Base-by-base conservation (phyloP, 352 stramenopile species). In the Elongisporangium prolatum region DNA sequence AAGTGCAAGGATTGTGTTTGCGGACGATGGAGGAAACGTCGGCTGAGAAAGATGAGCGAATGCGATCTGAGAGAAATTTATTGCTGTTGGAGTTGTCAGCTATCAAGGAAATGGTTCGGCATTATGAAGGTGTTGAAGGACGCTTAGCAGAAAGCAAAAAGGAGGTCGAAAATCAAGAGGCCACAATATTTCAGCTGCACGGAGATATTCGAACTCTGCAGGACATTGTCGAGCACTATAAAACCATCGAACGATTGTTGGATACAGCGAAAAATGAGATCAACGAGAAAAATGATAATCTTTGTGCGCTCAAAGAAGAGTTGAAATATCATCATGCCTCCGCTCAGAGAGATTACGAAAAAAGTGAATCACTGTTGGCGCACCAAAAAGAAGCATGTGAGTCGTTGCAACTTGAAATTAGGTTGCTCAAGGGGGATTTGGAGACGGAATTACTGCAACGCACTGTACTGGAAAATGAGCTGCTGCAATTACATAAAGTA, bases 1-100 rank as follows among this genome's bases (percentile, higher is more conserved):
- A 90, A 17, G 52, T 75, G 24, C 69, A 76, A 24, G 61, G 56
- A 17, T 68, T 60, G 5, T 78, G 67, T 21, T 62, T 74, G n/a
- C 55, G 51, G 2, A 21, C 67, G 3, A 13, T 89, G 8, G 63
- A 75, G 22, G 64, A 77, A 40, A 73, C 54, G 2, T 52, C 62
- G 3, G 60, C 63, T 13, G 74, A 86, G 53, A 78, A 77, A 14
- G 70, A 85, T 25, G 68, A 84, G 40, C 67, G 80, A 2, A 18
- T 83, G 37, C 62, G 67, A 4, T 68, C 63, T 1, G 77, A 87
- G 51, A 77, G 71, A 49, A 64, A 84, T 14, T 44, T 86, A 34
- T 61, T 86, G 16, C 54, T 68, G 48, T 56, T 84, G 9, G 75
- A 89, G 48, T 51, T 89, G 7, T 65, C 60, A 0, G 65, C 75